Percentiles rank a stretch among this genome's conserved stretches.
Evolutionary conservation across 2,329 filamentous ascomycete species (phyloP).

Genomic region (Nemania sp.): DNA sequence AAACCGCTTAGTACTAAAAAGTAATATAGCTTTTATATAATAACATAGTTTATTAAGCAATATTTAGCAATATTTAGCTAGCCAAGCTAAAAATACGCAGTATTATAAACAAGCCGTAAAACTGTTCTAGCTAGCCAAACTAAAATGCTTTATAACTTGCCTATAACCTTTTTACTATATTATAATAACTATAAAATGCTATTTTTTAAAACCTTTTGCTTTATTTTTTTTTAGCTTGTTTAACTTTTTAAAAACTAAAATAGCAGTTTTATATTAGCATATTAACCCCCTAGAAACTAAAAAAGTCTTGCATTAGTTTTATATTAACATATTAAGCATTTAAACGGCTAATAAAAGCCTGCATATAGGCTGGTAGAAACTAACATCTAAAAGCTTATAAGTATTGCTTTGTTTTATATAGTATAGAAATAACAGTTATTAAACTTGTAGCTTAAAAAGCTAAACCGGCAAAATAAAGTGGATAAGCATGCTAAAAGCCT

Average conservation of each 20-base stretch:
- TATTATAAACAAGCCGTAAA: not conserved
- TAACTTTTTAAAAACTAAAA: not conserved
- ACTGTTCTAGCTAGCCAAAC: not conserved
- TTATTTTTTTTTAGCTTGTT: not conserved
- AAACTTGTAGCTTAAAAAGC: not conserved
- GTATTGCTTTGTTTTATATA: not conserved
- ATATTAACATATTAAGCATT: too few relatives aligned
- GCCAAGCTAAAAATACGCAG: not conserved
- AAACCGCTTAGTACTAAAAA: not conserved
- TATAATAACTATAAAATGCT: not conserved
- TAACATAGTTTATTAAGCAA: not conserved
- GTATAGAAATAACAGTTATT: not conserved
- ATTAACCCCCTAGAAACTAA: not conserved
- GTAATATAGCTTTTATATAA: not conserved
- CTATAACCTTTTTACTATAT: not conserved
- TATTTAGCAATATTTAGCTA: too few relatives aligned
- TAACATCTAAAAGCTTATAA: not conserved
- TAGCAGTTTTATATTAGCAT: not conserved
- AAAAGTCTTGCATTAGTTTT: not conserved
- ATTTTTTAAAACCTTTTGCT: not conserved
- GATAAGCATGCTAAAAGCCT: not conserved
- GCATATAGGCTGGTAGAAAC: too few relatives aligned
- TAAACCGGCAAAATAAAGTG: not conserved
- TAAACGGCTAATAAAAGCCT: too few relatives aligned
- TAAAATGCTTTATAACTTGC: not conserved